Percentiles rank a stretch among this genome's conserved stretches.
These are phyloP conservation scores for Termitomyces sp. DNA, from an alignment of 768 basidiomycete species.

Conservation along the genomic window DNA sequence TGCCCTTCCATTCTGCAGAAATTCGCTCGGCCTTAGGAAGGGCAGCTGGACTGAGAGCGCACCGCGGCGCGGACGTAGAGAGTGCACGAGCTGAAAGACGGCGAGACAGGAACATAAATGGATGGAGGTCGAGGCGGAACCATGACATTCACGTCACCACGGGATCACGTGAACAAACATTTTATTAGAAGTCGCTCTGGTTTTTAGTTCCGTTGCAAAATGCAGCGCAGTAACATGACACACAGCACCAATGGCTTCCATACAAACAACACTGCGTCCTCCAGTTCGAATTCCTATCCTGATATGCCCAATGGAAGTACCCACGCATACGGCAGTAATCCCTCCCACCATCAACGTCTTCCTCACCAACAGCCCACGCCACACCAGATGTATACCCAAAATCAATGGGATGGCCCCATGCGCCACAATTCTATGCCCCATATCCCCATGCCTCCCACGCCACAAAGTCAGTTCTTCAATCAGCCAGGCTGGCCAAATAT, in stretches of 20 bases:
- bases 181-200: neutral
- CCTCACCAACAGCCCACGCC: conserved; percentile 22
- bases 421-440: conserved; percentile 11
- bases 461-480: conserved; percentile 27
- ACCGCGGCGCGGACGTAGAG: conserved; percentile 39
- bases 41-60: conserved; percentile 48
- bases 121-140: conserved; percentile 20
- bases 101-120: conserved; percentile 23
- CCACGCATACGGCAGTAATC: conserved; percentile 3
- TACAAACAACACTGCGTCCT: conserved; percentile 24
- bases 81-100: conserved; percentile 27
- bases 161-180: conserved; percentile 17
- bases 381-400: conserved; percentile 5
- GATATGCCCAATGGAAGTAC: conserved; percentile 17
- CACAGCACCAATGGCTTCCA: conserved; percentile 25
- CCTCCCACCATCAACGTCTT: conserved; percentile 15
- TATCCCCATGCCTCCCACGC: conserved; percentile 19
- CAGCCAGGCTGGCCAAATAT: conserved; percentile 23
- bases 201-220: conserved; percentile 8
- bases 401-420: conserved; percentile 21
- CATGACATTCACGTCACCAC: neutral
- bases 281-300: conserved; percentile 27
- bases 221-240: conserved; percentile 16
- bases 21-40: conserved; percentile 62
- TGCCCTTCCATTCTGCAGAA: conserved; percentile 80